phyloP scores from a whole-genome alignment of 2,329 filamentous ascomycete genomes.

The Furcasterigmium furcatum region DNA sequence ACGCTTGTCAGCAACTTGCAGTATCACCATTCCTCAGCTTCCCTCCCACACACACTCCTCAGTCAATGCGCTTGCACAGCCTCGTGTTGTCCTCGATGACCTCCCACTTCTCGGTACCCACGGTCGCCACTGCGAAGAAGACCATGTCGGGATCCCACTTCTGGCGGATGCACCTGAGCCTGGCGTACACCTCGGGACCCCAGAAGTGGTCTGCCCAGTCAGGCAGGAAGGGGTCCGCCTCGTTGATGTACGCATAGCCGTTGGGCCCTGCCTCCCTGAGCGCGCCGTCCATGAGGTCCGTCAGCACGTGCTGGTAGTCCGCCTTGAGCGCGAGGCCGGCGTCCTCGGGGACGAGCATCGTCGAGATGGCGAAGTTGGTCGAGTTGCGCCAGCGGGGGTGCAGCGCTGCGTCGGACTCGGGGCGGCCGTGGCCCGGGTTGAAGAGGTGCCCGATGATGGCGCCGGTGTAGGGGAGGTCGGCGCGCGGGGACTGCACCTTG shows the following conservation, averaged over 20 bases:
- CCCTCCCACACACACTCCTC: no score
- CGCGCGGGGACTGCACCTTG: slow-evolving; percentile 21
- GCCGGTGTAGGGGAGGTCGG: slow-evolving; percentile 20
- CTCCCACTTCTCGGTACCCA: slow-evolving; percentile 41
- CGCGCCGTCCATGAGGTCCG: slow-evolving; percentile 28
- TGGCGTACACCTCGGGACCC: slow-evolving; percentile 30
- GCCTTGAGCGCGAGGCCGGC: slow-evolving; percentile 39
- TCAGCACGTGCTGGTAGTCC: slow-evolving; percentile 33
- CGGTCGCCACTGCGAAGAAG: slow-evolving; percentile 38
- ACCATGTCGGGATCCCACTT: slow-evolving; percentile 38
- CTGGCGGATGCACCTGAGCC: slow-evolving; percentile 32
- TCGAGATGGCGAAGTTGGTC: slow-evolving; percentile 29
- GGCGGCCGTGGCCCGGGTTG: slow-evolving; percentile 28
- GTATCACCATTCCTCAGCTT: not conserved
- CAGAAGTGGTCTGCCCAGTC: slow-evolving; percentile 35
- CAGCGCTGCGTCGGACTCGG: slow-evolving; percentile 22
- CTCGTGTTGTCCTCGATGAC: slow-evolving; percentile 33
- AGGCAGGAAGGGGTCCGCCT: slow-evolving; percentile 31
- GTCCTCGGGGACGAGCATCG: slow-evolving; percentile 26
- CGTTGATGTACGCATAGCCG: slow-evolving; percentile 42
- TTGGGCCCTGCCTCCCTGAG: slow-evolving; percentile 31
- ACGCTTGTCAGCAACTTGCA: no score
- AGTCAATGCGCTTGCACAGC: slow-evolving; percentile 27
- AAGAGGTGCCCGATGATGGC: slow-evolving; percentile 33
- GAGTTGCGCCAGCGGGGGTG: slow-evolving; percentile 33